A percentile compares a stretch with the other conserved stretches of the same genome.
Conservation (phyloP, 2,329 filamentous ascomycete species). For the Pseudofabraea citricarpa region DNA sequence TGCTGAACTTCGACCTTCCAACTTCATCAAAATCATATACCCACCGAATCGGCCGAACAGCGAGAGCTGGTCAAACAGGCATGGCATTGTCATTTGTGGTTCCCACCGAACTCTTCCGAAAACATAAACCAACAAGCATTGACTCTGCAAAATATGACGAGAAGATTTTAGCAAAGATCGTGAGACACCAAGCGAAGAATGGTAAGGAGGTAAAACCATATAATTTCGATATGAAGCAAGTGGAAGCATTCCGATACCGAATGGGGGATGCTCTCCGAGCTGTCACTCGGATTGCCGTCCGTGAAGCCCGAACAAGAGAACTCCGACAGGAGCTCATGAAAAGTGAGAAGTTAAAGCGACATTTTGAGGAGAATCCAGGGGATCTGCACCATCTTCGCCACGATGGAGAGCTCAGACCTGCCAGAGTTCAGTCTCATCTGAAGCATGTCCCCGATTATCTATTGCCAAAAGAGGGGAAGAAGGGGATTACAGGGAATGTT, state of each 20-base stretch:
- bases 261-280: slow-evolving; percentile 88
- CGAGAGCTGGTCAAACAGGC: slow-evolving; percentile 82
- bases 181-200: slow-evolving; percentile 70
- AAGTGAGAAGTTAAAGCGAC: slow-evolving; percentile 87
- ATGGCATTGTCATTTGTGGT: slow-evolving; percentile 97
- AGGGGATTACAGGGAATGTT: slow-evolving; percentile 61
- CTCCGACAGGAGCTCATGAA: slow-evolving; percentile 86
- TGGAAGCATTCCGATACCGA: slow-evolving; percentile 91
- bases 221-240: slow-evolving; percentile 88
- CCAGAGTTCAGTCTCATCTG: slow-evolving; percentile 80
- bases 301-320: slow-evolving; percentile 84
- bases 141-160: slow-evolving; percentile 78
- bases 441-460: slow-evolving; percentile 95
- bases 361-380: slow-evolving; percentile 95
- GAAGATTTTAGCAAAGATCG: slow-evolving; percentile 74
- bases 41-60: slow-evolving; percentile 93
- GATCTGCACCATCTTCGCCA: slow-evolving; percentile 85
- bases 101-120: slow-evolving; percentile 74
- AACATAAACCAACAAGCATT: slow-evolving; percentile 83
- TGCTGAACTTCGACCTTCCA: slow-evolving; percentile 96
- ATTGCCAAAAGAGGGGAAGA: slow-evolving; percentile 70
- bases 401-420: slow-evolving; percentile 80
- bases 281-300: slow-evolving; percentile 83
- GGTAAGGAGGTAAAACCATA: slow-evolving; percentile 84
- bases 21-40: slow-evolving; percentile 86